Evolutionary conservation across 148 eudicot species (phyloP), one percentile per base, ranked within the genome.

Genomic region (Selenicereus undatus): DNA sequence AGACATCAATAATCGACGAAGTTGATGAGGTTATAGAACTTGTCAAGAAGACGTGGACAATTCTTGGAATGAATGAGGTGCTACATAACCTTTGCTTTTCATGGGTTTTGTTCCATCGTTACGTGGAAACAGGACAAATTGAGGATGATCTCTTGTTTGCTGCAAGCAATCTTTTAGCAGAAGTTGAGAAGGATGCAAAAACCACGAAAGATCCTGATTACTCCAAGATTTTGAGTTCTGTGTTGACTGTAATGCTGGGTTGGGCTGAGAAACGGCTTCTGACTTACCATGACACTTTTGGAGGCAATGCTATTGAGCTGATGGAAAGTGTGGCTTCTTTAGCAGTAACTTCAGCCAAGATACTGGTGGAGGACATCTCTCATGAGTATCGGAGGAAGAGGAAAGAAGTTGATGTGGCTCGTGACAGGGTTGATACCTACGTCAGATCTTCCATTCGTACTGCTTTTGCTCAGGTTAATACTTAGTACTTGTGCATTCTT

Each of bases 21-120:
- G 86, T 96, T 66, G 99, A 96, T 85, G 98, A 96, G 82, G 82
- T 93, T 64, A 84, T 96, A 74, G 99, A 96, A 76, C 91, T 91
- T 54, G 84, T 93, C 48, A 93, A 93, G 86, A 96, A 96, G 88
- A 96, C 99, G 22, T 96, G 99, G 99, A 85, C 75, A 24, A 83
- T 92, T 64, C 89, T 96, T 73, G 98, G 98, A 77, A 86, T 96
- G 76, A 85, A 90, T 83, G 89, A 96, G 82, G 85, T 73, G 85
- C 78, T 92, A 74, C 99, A 96, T 82, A 92, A 93, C 85, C 83
- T 96, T 79, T 91, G 97, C 84, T 91, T 96, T 76, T 80, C 88
- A 29, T 96, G 98, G 99, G 92, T 93, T 43, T 80, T 93, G 74
- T 90, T 93, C 82, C 84, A 84, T 78, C 97, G 86, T 71, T 96